Percentiles rank a stretch among this genome's conserved stretches.
Evolutionary conservation across 495 filamentous ascomycete genomes (phyloP).

Genomic region (Extremus antarcticus): DNA sequence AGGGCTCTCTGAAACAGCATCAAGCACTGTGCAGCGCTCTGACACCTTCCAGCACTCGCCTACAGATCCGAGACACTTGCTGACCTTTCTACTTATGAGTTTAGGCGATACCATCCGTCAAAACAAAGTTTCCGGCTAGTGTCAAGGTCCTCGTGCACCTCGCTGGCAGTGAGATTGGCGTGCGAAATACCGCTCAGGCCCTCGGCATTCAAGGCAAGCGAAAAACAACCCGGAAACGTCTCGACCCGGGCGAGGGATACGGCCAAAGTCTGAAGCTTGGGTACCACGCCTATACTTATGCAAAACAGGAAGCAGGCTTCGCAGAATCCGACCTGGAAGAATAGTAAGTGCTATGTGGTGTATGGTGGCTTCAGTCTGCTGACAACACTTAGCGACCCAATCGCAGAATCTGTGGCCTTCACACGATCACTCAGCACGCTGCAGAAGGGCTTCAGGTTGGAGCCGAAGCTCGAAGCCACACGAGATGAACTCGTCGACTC

Average conservation of each 20-base stretch:
- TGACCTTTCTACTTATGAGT: no score
- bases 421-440: conserved; percentile 36
- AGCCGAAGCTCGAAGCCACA: conserved; percentile 47
- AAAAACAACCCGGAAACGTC: conserved; percentile 35
- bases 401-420: conserved; percentile 40
- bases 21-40: no score
- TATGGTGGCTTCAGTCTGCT: no score
- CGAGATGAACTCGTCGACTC: conserved; percentile 51
- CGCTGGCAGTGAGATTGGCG: conserved; percentile 25
- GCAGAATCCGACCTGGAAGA: conserved; percentile 44
- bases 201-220: conserved; percentile 55
- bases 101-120: conserved; percentile 19
- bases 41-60: no score
- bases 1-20: no score
- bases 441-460: conserved; percentile 45
- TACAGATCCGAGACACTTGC: no score
- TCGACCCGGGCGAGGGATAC: conserved; percentile 45
- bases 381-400: no score
- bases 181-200: conserved; percentile 35
- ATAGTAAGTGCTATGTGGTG: no score
- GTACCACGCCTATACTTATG: conserved; percentile 35
- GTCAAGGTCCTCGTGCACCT: conserved; percentile 40
- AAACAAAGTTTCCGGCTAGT: conserved; percentile 27
- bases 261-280: conserved; percentile 38
- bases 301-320: conserved; percentile 33